A percentile compares a stretch with the other conserved stretches of the same genome.
phyloP scores from a whole-genome alignment of 2,329 filamentous ascomycete genomes.

The Celoporthe dispersa region DNA sequence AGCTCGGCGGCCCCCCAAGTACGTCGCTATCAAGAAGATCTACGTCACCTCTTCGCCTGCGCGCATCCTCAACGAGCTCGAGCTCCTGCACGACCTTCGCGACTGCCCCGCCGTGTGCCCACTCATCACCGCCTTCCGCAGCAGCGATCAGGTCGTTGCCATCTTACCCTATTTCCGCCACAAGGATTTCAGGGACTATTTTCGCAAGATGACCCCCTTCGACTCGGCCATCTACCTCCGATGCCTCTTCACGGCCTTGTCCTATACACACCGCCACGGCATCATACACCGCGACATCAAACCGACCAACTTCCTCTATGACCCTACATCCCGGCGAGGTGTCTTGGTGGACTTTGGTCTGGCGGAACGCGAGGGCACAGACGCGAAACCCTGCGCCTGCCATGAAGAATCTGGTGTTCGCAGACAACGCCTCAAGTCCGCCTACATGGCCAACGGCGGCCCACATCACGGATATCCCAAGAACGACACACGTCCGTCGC shows the following conservation, averaged over 20 bases:
- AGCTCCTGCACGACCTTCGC: slow-evolving; percentile 85
- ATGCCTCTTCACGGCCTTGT: slow-evolving; percentile 83
- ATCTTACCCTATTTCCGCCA: slow-evolving; percentile 96
- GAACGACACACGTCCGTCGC: slow-evolving; percentile 83
- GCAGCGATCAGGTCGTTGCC: slow-evolving; percentile 92
- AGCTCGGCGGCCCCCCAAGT: slow-evolving; percentile 57
- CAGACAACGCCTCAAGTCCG: slow-evolving; percentile 60
- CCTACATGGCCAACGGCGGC: slow-evolving; percentile 59
- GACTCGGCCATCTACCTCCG: slow-evolving; percentile 91
- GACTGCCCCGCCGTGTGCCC: slow-evolving; percentile 87
- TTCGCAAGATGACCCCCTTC: slow-evolving; percentile 81
- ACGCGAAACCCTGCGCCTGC: slow-evolving; percentile 82
- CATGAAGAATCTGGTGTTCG: slow-evolving; percentile 67
- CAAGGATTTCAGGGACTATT: slow-evolving; percentile 93
- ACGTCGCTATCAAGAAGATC: slow-evolving; percentile 98
- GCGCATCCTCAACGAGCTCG: slow-evolving; percentile 94
- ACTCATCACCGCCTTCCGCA: slow-evolving; percentile 93
- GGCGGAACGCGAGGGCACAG: slow-evolving; percentile 80
- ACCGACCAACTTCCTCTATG: slow-evolving; percentile 96
- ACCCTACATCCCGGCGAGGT: slow-evolving; percentile 76
- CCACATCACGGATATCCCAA: slow-evolving; percentile 78
- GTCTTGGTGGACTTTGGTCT: slow-evolving; percentile 99
- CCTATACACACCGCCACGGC: slow-evolving; percentile 77
- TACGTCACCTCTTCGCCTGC: slow-evolving; percentile 96
- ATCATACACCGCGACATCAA: slow-evolving; percentile 97